Conservation (phyloP, 176 grass and related monocot species). For the Avena insularis region DNA sequence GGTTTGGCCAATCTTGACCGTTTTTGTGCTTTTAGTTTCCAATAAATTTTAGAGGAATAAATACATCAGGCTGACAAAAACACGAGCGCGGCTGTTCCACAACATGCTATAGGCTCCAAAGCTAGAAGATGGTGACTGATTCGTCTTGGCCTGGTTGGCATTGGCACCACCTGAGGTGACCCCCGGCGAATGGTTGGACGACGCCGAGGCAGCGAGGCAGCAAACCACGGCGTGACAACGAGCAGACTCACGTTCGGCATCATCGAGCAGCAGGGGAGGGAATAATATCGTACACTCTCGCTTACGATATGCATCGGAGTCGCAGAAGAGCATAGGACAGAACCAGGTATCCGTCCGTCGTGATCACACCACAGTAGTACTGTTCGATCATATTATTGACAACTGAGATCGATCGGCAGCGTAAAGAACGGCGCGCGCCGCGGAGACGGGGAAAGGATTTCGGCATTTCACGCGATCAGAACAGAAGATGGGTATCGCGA, state of each 20-base stretch:
- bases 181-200: background rate
- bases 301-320: too few species aligned
- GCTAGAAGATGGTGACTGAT: background rate
- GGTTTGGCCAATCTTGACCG: too few species aligned
- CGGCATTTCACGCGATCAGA: background rate
- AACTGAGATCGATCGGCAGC: background rate
- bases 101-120: too few species aligned
- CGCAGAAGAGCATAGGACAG: background rate
- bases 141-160: background rate
- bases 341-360: background rate
- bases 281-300: background rate
- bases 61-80: too few species aligned
- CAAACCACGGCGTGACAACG: background rate
- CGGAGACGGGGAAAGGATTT: too few species aligned
- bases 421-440: conserved; percentile 30
- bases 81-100: too few species aligned
- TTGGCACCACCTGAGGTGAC: background rate
- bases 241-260: background rate
- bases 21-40: too few species aligned
- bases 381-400: background rate
- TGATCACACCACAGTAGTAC: background rate
- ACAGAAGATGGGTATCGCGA: background rate
- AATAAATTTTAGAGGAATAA: too few species aligned
- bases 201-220: background rate
- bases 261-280: background rate